Evolutionary conservation across 1,139 yeast species (phyloP), one percentile per base, ranked within the genome.

Genomic region (Barnettozyma hawaiiensis): DNA sequence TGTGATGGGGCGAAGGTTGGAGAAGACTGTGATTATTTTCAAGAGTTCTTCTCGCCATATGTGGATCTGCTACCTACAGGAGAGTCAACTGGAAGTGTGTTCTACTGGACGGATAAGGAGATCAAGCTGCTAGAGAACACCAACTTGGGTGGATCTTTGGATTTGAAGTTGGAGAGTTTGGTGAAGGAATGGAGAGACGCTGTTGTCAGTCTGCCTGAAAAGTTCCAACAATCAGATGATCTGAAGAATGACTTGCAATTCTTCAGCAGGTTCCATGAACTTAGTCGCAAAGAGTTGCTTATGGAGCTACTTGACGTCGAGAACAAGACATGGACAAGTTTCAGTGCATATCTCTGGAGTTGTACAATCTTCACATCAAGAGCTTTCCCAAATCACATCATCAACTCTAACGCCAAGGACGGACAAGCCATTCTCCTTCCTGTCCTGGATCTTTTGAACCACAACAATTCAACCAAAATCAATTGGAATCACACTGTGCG

Each of bases 391-490:
- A 66, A 75, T 50, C 60, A 73, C 54, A 54, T 81, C 52, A 51
- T 67, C 33, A 58, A 61, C 16, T 47, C 49, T 7, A 46, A 35
- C 0, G 51, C 50, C 0, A 42, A 52, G 21, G 61, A 65, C 37
- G 74, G 72, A 26, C 74, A 73, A 46, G 80, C 81, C 5, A 80
- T 85, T 68, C 65, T 85, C 35, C 59, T 85, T 16, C 95, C 95
- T 0, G 59, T 85, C 9, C 67, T 85, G 12, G 95, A 85, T 54
- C 64, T 83, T 21, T 60, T 85, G 42, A 85, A 85, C 54, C 95
- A 84, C 58, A 64, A 71, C 44, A 76, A 81, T 10, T 62, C 60
- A 12, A 69, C 81, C 0, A 66, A 72, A 24, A 83, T 83, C 2
- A 65, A 68, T n/a, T 85, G 95, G 95, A 60, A 55, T 2, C 59